Conservation (phyloP, 768 basidiomycete genomes). For the Krasilnikovozyma curviuscula region DNA sequence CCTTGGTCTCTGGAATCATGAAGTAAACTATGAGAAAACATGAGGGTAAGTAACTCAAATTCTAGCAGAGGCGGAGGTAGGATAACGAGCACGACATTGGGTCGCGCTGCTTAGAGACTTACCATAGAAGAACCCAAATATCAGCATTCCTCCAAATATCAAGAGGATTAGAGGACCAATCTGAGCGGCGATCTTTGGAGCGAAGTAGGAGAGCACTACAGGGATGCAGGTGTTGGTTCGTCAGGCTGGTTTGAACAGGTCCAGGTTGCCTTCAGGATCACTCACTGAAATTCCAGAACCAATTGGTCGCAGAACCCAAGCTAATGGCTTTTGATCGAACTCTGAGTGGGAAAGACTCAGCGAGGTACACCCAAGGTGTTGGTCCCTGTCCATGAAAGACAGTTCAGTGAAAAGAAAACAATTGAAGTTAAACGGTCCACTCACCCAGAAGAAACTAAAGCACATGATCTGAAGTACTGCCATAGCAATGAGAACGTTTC, state of each 20-base stretch:
- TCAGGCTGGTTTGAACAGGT: background rate
- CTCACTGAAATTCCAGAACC: conserved; percentile 18
- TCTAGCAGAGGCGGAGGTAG: background rate
- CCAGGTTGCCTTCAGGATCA: background rate
- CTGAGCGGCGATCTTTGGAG: conserved; percentile 33
- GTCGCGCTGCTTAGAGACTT: conserved; percentile 24
- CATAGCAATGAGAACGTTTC: conserved; percentile 50
- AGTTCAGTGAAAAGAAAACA: background rate
- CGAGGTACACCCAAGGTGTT: conserved; percentile 13
- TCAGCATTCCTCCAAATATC: conserved; percentile 55
- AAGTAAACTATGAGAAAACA: conserved; percentile 21
- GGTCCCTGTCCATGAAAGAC: background rate
- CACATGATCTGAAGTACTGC: conserved; percentile 57
- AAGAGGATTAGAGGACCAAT: conserved; percentile 57
- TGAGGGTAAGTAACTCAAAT: background rate
- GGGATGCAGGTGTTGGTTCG: background rate
- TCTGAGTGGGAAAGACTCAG: conserved; percentile 58
- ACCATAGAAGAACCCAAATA: conserved; percentile 51
- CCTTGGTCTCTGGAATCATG: conserved; percentile 63
- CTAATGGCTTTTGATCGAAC: conserved; percentile 61
- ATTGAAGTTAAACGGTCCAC: conserved; percentile 33
- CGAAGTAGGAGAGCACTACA: conserved; percentile 48
- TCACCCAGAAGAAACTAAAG: conserved; percentile 58
- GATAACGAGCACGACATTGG: background rate
- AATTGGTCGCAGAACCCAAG: conserved; percentile 44